Evolutionary conservation across 768 basidiomycete species (phyloP).

Genomic region (Macrolepiota dolichaula): DNA sequence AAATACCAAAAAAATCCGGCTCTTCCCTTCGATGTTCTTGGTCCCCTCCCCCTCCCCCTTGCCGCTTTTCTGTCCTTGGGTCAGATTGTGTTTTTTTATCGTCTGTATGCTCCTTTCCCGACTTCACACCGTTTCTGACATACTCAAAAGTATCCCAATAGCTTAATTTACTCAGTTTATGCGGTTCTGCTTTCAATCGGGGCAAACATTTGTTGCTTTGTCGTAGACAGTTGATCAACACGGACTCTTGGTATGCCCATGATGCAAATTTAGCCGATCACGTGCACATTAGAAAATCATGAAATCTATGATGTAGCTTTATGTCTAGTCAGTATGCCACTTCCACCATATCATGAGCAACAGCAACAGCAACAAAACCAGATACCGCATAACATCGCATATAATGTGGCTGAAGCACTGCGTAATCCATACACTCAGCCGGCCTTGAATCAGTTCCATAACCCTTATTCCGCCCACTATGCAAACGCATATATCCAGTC

Average conservation of each 20-base stretch:
- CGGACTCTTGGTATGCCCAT: not conserved
- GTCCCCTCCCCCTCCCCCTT: not conserved
- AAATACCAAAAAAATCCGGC: not conserved
- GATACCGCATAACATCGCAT: not conserved
- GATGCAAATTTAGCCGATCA: slow-evolving; percentile 2
- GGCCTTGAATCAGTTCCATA: slow-evolving; percentile 17
- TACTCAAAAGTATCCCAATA: slow-evolving; percentile 12
- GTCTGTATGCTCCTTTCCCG: slow-evolving; percentile 13
- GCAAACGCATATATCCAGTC: slow-evolving; percentile 50
- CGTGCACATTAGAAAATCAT: not conserved
- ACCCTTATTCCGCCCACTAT: slow-evolving; percentile 45
- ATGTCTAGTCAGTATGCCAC: not conserved
- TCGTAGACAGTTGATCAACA: slow-evolving; percentile 12
- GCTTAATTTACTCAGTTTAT: slow-evolving; percentile 13
- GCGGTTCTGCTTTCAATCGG: slow-evolving; percentile 9
- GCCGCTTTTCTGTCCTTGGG: slow-evolving; percentile 5
- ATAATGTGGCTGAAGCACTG: not conserved
- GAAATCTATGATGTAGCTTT: not conserved
- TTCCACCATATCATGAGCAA: not conserved
- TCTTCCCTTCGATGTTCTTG: slow-evolving; percentile 10
- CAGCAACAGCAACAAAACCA: slow-evolving; percentile 4
- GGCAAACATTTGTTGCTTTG: slow-evolving; percentile 6
- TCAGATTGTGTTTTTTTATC: slow-evolving; percentile 8
- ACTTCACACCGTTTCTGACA: slow-evolving; percentile 10
- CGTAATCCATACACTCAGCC: slow-evolving; percentile 13